Evolutionary conservation across 1,284 basidiomycete genomes (phyloP).

Genomic region (Pascua sp.): DNA sequence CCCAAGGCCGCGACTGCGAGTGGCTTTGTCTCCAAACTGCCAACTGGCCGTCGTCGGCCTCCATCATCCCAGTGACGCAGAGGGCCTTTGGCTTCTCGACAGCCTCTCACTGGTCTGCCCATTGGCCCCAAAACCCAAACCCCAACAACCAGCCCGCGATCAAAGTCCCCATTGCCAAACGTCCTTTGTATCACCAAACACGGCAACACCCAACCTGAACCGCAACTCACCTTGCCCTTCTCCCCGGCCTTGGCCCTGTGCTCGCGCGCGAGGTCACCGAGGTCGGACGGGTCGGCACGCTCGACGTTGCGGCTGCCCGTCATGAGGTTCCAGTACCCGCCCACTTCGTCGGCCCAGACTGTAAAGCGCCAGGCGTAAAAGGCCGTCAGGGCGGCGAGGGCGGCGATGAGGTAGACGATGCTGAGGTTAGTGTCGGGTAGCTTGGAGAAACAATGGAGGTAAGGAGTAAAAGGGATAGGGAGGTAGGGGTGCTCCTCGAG

Average conservation of each 20-base stretch:
- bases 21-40: no score
- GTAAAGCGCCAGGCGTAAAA: conserved; percentile 49
- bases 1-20: no score
- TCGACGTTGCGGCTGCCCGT: conserved; percentile 30
- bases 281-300: conserved; percentile 12
- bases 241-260: not conserved
- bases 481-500: not conserved
- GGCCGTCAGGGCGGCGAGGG: conserved; percentile 32
- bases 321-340: conserved; percentile 48
- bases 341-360: conserved; percentile 43
- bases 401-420: conserved; percentile 42
- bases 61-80: no score
- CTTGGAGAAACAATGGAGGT: not conserved
- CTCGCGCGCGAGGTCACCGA: conserved; percentile 13
- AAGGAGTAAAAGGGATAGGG: not conserved
- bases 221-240: not conserved
- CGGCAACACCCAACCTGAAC: no score
- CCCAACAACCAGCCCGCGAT: no score
- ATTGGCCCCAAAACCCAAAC: no score
- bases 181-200: no score
- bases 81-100: no score
- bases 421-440: conserved; percentile 18
- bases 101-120: no score
- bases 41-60: no score
- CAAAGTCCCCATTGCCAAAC: no score